A percentile compares a stretch with the other conserved stretches of the same genome.
These are phyloP conservation scores for Fonsecaea monophora DNA, from an alignment of 2,329 filamentous ascomycete genomes.

Conservation along the genomic window DNA sequence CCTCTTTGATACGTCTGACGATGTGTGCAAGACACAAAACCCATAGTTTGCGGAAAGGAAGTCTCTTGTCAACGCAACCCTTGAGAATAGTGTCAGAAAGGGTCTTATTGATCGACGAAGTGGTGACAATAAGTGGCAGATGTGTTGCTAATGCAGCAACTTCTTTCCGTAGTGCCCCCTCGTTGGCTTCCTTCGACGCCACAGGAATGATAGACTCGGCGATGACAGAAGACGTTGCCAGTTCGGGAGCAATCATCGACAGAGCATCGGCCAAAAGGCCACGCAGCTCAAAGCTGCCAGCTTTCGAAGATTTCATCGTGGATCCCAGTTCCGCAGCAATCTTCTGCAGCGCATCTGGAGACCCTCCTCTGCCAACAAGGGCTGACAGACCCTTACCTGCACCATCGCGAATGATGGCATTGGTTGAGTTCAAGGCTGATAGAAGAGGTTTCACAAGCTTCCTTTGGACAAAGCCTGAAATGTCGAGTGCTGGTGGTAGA, in stretches of 20 bases:
- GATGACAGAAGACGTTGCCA: constrained; percentile 69
- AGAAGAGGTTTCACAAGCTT: constrained; percentile 85
- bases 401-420: constrained; percentile 75
- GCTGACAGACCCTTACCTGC: constrained; percentile 76
- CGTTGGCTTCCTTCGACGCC: constrained; percentile 85
- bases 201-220: constrained; percentile 70
- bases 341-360: constrained; percentile 65
- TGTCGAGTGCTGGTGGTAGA: constrained; percentile 73
- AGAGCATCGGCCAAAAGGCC: constrained; percentile 83
- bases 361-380: constrained; percentile 69
- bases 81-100: constrained; percentile 76
- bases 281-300: constrained; percentile 84
- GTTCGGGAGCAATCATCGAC: constrained; percentile 65
- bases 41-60: constrained; percentile 79
- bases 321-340: constrained; percentile 77
- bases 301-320: constrained; percentile 82
- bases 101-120: constrained; percentile 68
- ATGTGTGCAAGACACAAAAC: constrained; percentile 56
- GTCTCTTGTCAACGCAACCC: constrained; percentile 84
- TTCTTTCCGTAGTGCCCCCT: constrained; percentile 78
- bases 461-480: constrained; percentile 73
- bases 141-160: constrained; percentile 73
- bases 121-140: constrained; percentile 66
- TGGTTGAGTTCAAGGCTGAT: constrained; percentile 91
- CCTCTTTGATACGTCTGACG: constrained; percentile 28